Evolutionary conservation across 2,329 filamentous ascomycete species (phyloP), one percentile per base, ranked within the genome.

Genomic region (Epichloe bromicola): DNA sequence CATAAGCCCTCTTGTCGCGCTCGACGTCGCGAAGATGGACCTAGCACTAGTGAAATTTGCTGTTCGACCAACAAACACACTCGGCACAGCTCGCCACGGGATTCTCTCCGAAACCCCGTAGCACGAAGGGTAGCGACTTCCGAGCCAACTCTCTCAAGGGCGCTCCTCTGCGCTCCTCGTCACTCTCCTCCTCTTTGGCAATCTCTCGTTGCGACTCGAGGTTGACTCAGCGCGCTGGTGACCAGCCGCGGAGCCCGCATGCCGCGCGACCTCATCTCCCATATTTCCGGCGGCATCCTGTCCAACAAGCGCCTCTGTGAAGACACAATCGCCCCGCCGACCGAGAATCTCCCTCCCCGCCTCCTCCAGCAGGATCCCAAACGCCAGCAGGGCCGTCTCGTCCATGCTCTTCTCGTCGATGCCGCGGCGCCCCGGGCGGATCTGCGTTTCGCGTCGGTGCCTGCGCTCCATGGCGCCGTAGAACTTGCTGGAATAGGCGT

Each of bases 361-460:
- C 65, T 91, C 86, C 66, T 91, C 86, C 41, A 90, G 68, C 51
- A 91, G 65, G 46, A 91, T 80, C 1, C 86, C 85, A 59, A 91
- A 73, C 1, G 86, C 85, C 50, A 91, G 68, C 52, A 91, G 71
- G 4, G 86, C 86, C 14, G 85, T 88, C 68, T 88, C 86, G 61
- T 91, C 85, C 77, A 91, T 79, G 63, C 80, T 86, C 56, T 74
- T 64, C 61, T 78, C 74, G 53, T 78, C 72, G 38, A 75, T 59
- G 49, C 63, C 64, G 33, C 61, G 7, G 56, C 51, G 34, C 55
- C 57, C n/a, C 58, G 54, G 30, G 46, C 23, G 48, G 34, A 37
- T 37, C 46, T 46, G 48, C 40, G 44, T 7, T 11, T 50, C 30
- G 26, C 44, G 45, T 17, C 52, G 17, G 37, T 55, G 49, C 48